Percentiles rank a stretch among this genome's conserved stretches.
Evolutionary conservation across 768 basidiomycete genomes (phyloP).

Genomic region (Phylloporus scabripes): DNA sequence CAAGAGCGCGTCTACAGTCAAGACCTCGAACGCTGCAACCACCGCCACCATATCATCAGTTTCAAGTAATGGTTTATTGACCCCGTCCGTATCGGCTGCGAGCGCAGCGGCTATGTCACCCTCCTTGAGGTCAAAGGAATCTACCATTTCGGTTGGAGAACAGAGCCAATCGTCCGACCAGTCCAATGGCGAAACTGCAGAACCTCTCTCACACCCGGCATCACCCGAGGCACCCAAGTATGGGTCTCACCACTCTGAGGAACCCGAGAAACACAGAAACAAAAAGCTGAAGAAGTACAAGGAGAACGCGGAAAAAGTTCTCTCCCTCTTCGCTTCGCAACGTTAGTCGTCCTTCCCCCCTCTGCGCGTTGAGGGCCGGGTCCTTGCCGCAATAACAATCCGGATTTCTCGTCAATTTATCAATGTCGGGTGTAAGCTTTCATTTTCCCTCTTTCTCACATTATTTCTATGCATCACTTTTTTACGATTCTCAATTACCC

Average conservation of each 20-base stretch:
- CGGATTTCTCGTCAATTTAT: constrained; percentile 15
- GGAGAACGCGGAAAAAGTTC: constrained; percentile 79
- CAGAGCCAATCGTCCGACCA: constrained; percentile 69
- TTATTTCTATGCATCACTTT: constrained; percentile 29
- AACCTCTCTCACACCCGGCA: constrained; percentile 21
- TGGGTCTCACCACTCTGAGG: constrained; percentile 30
- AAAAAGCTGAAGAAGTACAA: constrained; percentile 85
- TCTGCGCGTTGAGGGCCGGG: constrained; percentile 20
- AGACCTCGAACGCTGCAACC: constrained; percentile 40
- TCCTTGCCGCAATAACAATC: constrained; percentile 16
- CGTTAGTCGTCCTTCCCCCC: constrained; percentile 35
- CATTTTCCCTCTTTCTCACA: constrained; percentile 13
- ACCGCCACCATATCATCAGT: constrained; percentile 32
- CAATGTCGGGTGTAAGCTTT: constrained; percentile 19
- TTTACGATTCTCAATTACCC: constrained; percentile 15
- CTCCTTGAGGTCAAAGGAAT: constrained; percentile 78
- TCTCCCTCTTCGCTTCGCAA: constrained; percentile 76
- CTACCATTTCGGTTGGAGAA: constrained; percentile 65
- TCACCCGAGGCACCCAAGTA: constrained; percentile 31
- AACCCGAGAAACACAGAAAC: constrained; percentile 57
- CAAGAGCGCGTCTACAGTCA: constrained; percentile 26
- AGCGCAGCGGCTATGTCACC: constrained; percentile 46
- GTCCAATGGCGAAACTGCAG: constrained; percentile 48
- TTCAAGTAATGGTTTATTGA: constrained; percentile 48
- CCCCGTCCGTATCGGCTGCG: constrained; percentile 57